Conservation (phyloP, 192 early-diverging fungal genomes). For the Entomortierella chlamydospora region DNA sequence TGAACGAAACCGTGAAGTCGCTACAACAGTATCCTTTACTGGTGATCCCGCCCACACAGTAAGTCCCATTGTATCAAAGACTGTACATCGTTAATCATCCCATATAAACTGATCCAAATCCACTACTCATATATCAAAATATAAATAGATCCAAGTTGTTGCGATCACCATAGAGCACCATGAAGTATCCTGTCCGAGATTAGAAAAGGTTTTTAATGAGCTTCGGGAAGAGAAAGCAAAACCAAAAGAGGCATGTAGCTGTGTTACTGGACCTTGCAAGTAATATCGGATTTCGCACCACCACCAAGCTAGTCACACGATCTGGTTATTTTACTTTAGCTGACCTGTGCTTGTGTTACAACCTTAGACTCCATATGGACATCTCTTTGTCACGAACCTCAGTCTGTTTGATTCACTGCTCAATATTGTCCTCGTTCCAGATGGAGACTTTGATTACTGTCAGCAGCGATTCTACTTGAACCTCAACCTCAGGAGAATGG, state of each 20-base stretch:
- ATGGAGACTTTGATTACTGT: slow-evolving; percentile 61
- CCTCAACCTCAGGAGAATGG: slow-evolving; percentile 61
- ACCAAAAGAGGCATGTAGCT: slow-evolving; percentile 34
- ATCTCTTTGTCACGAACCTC: slow-evolving; percentile 61
- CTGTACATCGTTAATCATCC: too few species aligned
- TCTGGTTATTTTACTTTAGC: background rate
- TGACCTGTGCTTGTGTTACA: background rate
- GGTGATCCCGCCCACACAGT: slow-evolving; percentile 47
- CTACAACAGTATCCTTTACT: slow-evolving; percentile 47
- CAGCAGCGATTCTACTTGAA: slow-evolving; percentile 61
- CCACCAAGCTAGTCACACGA: background rate
- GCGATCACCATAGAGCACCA: slow-evolving; percentile 36
- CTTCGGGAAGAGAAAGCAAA: slow-evolving; percentile 27
- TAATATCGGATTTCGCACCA: background rate
- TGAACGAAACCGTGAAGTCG: slow-evolving; percentile 49
- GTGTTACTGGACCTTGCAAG: background rate
- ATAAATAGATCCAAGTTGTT: slow-evolving; percentile 20
- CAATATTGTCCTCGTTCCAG: slow-evolving; percentile 62
- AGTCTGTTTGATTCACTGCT: slow-evolving; percentile 58
- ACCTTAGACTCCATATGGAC: slow-evolving; percentile 58
- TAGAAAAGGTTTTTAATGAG: slow-evolving; percentile 44
- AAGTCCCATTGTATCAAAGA: background rate
- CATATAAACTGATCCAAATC: too few species aligned
- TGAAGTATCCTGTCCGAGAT: slow-evolving; percentile 34
- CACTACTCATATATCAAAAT: too few species aligned